Base-by-base conservation (phyloP, 768 basidiomycete species). In the Fomitopsis serialis region DNA sequence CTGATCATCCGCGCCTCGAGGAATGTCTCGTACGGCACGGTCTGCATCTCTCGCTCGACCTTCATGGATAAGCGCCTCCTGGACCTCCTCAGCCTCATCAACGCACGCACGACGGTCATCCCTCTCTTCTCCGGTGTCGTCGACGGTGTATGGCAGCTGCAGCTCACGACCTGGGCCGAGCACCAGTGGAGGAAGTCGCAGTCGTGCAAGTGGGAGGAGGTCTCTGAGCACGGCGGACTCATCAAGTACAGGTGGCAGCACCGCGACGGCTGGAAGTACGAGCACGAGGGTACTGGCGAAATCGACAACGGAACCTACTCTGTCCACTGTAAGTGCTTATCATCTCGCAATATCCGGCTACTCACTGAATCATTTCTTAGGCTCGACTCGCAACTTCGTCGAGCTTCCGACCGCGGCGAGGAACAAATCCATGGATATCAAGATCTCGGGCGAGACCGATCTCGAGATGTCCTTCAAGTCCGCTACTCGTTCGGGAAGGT, bases 1-100 rank as follows among this genome's bases (percentile, higher is more conserved):
- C 66, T 64, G 67, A 48, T 63, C 55, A 54, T 59, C 19, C 57
- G 55, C 25, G 46, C 40, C 8, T 54, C 58, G 32, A 44, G 49
- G 29, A 54, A 55, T 19, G 48, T 63, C 45, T 65, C 66, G 3
- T 61, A 58, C 49, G 66, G 65, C 36, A 66, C 63, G 0, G 50
- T 67, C 51, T 52, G 57, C 49, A 58, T 67, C 47, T 59, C 63
- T 17, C 54, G 54, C 47, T 44, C 55, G 21, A 49, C 58, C 29
- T 69, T 69, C 65, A 59, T 68, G 44, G 60, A 67, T 29, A 52
- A 59, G 42, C 59, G 59, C 42, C 58, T 69, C 15, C 57, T 67
- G 40, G 29, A 45, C n/a, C 53, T 63, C 13, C 63, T 69, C 24
- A 23, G 53, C n/a, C 49, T 46, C 15, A 55, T 69, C 52, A 69